These are phyloP conservation scores for Cladosporium sp. DNA, from an alignment of 2,329 filamentous ascomycete genomes.

Conservation along the genomic window DNA sequence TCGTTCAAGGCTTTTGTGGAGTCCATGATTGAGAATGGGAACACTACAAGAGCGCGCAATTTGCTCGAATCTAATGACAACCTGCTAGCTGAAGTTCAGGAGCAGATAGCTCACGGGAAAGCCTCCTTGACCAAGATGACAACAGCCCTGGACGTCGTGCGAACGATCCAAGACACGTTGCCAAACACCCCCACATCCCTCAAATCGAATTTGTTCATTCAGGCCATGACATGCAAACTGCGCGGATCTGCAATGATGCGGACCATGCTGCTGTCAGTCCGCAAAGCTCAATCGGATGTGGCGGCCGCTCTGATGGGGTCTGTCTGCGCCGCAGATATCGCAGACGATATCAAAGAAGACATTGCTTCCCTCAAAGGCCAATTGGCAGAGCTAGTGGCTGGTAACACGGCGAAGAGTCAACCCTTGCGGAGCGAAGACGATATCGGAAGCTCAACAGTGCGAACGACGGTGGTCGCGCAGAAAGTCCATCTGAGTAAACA, in stretches of 20 bases:
- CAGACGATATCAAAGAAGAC: not conserved
- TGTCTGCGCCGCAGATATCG: slow-evolving; percentile 5
- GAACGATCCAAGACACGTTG: slow-evolving; percentile 32
- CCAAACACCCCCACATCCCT: slow-evolving; percentile 32
- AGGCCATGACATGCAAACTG: slow-evolving; percentile 54
- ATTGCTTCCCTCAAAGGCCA: slow-evolving; percentile 13
- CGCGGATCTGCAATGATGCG: slow-evolving; percentile 45
- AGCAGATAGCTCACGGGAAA: slow-evolving; percentile 31
- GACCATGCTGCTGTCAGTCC: slow-evolving; percentile 52
- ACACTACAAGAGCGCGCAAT: slow-evolving; percentile 35
- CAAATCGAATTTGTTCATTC: slow-evolving; percentile 51
- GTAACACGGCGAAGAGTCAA: slow-evolving; percentile 7
- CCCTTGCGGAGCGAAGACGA: slow-evolving; percentile 69
- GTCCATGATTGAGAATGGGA: slow-evolving; percentile 24
- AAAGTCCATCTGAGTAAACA: slow-evolving; percentile 74
- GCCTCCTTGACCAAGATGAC: slow-evolving; percentile 37
- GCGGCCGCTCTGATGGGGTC: slow-evolving; percentile 37
- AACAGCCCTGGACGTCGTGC: slow-evolving; percentile 30
- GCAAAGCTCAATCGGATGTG: slow-evolving; percentile 53
- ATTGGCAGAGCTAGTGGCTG: slow-evolving; percentile 20
- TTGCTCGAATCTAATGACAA: slow-evolving; percentile 56
- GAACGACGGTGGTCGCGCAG: slow-evolving; percentile 74
- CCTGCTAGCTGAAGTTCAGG: slow-evolving; percentile 43
- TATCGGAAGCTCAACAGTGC: slow-evolving; percentile 60
- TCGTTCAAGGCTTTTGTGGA: slow-evolving; percentile 53